Evolutionary conservation across 192 early-diverging fungal genomes (phyloP), one percentile per base, ranked within the genome.

Genomic region (Piromyces finnis): DNA sequence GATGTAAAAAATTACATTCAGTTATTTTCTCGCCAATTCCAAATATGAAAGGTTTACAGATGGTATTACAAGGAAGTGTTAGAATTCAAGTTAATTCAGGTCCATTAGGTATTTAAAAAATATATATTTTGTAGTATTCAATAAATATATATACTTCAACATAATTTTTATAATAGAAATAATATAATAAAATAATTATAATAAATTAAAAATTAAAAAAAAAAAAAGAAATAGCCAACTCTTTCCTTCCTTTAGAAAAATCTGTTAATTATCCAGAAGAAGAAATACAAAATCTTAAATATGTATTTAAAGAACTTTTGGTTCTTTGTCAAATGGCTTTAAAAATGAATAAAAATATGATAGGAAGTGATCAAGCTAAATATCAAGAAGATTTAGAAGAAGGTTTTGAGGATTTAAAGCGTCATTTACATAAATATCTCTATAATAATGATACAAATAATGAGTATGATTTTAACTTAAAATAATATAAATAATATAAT

Each of bases 301-400:
- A 32, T 28, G 28, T 77, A 77, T 80, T 80, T 77, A 39, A 80
- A 80, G 79, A 80, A 77, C 78, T 80, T 22, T 39, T 80, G 5
- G 78, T 77, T 78, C 18, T 80, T 32, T 80, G 79, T 77, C 79
- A 80, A 77, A 29, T 39, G 78, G 37, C 79, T 16, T 36, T 80
- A 28, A 77, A 80, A 36, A 22, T 80, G 9, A 80, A 80, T 36
- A 80, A 80, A 36, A 77, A 80, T 39, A 77, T 80, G 79, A 80
- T 80, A 77, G 79, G 39, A 32, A 80, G 41, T 77, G 79, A 80
- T 80, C 79, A 80, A 80, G 79, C 78, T 22, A 77, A 12, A 77
- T 80, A 80, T 78, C 79, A 80, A 29, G 79, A 80, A 78, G 79
- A 80, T 80, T 77, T 80, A 39, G 78, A 77, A 77, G 79, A 80